Percentiles rank a stretch among this genome's conserved stretches.
Conservation (phyloP, 306 rosid genomes). For the Acacia acuminata region DNA sequence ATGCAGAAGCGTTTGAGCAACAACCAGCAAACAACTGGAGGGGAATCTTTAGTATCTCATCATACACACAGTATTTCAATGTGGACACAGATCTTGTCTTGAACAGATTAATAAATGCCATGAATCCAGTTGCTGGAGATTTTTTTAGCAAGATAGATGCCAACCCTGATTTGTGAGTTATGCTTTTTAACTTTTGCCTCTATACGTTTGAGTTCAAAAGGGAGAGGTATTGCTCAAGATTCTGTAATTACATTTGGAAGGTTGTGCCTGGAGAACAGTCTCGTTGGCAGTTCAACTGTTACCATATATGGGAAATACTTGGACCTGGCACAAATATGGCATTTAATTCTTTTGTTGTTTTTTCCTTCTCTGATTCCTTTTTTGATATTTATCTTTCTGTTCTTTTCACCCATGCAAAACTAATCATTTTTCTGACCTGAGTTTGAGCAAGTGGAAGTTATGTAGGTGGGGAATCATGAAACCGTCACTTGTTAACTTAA, state of each 20-base stretch:
- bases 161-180: conserved; percentile 92
- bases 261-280: background rate
- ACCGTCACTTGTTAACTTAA: background rate
- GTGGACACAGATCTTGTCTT: conserved; percentile 86
- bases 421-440: background rate
- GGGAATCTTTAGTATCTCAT: conserved; percentile 78
- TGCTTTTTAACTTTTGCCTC: conserved; percentile 18
- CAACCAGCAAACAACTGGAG: conserved; percentile 90
- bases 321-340: conserved; percentile 6
- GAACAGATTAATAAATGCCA: conserved; percentile 78
- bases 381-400: background rate
- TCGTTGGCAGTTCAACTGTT: conserved; percentile 18
- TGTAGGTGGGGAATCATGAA: background rate
- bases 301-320: background rate
- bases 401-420: conserved; percentile 5
- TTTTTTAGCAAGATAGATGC: conserved; percentile 91
- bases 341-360: background rate
- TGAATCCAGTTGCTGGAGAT: conserved; percentile 81
- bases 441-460: conserved; percentile 25
- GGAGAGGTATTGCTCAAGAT: background rate
- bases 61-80: conserved; percentile 85
- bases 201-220: conserved; percentile 12
- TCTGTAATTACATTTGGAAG: background rate
- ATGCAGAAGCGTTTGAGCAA: conserved; percentile 80
- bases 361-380: background rate